These are phyloP conservation scores for Papiliotrema nemorosa DNA, from an alignment of 1,284 basidiomycete genomes.

Conservation along the genomic window DNA sequence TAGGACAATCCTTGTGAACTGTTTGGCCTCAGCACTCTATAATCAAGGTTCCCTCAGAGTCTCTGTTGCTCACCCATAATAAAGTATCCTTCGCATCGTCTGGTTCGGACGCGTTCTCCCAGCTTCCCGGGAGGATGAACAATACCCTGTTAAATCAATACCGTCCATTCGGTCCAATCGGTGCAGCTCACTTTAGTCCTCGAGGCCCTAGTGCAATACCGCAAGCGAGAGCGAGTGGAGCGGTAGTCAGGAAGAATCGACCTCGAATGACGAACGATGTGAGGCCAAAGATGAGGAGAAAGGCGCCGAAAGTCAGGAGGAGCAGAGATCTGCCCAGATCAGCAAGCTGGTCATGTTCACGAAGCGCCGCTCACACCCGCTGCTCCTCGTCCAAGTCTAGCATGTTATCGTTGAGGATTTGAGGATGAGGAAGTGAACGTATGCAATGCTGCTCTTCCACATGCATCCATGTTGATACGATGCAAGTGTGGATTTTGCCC, in stretches of 20 bases:
- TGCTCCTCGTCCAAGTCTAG: slow-evolving; percentile 3
- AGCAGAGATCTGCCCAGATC: background rate
- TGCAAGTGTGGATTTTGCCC: too few species aligned
- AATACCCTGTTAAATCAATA: slow-evolving; percentile 9
- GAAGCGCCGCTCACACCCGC: background rate
- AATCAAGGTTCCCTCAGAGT: too few species aligned
- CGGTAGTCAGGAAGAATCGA: slow-evolving; percentile 18
- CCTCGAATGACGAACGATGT: slow-evolving; percentile 19
- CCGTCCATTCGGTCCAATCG: background rate
- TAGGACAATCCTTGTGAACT: slow-evolving; percentile 25
- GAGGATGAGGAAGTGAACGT: too few species aligned
- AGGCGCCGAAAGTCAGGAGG: slow-evolving; percentile 11
- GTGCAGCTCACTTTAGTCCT: slow-evolving; percentile 11
- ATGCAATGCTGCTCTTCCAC: too few species aligned
- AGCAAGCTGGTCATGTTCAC: background rate
- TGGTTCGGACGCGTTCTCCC: slow-evolving; percentile 17
- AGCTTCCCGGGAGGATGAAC: slow-evolving; percentile 15
- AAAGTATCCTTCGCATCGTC: slow-evolving; percentile 16
- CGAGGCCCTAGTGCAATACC: slow-evolving; percentile 21
- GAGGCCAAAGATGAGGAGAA: slow-evolving; percentile 21
- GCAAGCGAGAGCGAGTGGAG: slow-evolving; percentile 17
- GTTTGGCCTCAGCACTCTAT: background rate
- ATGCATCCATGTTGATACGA: too few species aligned
- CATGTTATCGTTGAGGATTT: background rate
- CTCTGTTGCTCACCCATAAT: slow-evolving; percentile 20